A percentile compares a stretch with the other conserved stretches of the same genome.
These are phyloP conservation scores for Phytophthora hybrid DNA, from an alignment of 352 stramenopile genomes.

Conservation along the genomic window DNA sequence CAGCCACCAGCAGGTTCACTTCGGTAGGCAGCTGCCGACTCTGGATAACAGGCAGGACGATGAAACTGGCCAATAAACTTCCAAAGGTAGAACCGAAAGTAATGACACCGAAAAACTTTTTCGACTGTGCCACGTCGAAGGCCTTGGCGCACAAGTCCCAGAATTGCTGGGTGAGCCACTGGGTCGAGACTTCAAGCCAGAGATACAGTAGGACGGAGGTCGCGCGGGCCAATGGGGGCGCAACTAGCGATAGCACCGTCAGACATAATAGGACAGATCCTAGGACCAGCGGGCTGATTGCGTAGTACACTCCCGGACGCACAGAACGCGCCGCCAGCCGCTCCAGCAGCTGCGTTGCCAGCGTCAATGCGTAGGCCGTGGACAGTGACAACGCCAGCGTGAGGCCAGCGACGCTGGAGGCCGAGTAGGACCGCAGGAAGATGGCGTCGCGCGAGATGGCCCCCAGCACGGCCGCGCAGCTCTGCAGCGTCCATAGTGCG, in stretches of 20 bases:
- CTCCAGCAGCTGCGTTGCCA: conserved; percentile 47
- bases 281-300: conserved; percentile 52
- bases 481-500: conserved; percentile 82
- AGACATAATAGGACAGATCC: conserved; percentile 54
- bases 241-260: conserved; percentile 55
- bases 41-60: conserved; percentile 70
- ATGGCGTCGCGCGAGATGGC: conserved; percentile 86
- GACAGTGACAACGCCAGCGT: conserved; percentile 78
- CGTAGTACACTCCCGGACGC: conserved; percentile 59
- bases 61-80: conserved; percentile 78
- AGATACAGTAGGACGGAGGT: conserved; percentile 81
- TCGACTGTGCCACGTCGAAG: conserved; percentile 84
- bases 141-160: conserved; percentile 87
- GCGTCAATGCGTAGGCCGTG: conserved; percentile 74
- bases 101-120: conserved; percentile 90
- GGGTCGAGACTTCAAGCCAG: conserved; percentile 79
- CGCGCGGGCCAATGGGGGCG: conserved; percentile 47
- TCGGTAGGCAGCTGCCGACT: conserved; percentile 65
- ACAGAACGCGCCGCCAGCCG: conserved; percentile 34
- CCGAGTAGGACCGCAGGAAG: conserved; percentile 78
- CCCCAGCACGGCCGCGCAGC: conserved; percentile 76
- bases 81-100: conserved; percentile 86
- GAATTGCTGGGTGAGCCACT: conserved; percentile 87
- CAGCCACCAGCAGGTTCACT: conserved; percentile 72
- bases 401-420: conserved; percentile 75